Conservation (phyloP, 176 grass and related monocot species). For the Ananas comosus region DNA sequence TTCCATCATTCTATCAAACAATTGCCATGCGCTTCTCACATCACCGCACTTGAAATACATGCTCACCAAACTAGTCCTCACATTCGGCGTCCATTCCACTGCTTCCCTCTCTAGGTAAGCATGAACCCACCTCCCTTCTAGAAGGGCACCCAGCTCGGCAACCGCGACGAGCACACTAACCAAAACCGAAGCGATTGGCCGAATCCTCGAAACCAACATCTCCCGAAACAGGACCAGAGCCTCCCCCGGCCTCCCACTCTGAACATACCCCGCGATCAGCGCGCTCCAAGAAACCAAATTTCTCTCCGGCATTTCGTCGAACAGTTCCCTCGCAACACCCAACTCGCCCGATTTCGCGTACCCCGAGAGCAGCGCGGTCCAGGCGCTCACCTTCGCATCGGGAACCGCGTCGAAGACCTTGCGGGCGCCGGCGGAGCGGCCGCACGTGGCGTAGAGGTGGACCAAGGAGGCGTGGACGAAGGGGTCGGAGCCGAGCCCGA, state of each 20-base stretch:
- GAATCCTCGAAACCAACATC: too few relatives aligned
- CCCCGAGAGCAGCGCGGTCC: constrained; percentile 37
- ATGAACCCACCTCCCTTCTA: background rate
- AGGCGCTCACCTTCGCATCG: constrained; percentile 28
- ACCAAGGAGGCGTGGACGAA: constrained; percentile 13
- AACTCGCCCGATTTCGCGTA: constrained; percentile 9
- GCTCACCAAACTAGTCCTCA: constrained; percentile 36
- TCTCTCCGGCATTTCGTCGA: constrained; percentile 16
- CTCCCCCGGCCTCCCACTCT: too few relatives aligned
- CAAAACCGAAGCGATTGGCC: too few relatives aligned
- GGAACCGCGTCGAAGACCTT: constrained; percentile 42
- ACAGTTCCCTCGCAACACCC: background rate
- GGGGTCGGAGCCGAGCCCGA: background rate
- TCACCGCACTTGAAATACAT: constrained; percentile 46
- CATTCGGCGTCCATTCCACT: constrained; percentile 33
- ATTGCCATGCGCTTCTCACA: constrained; percentile 20
- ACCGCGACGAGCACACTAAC: too few relatives aligned
- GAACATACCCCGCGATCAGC: background rate
- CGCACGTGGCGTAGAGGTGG: background rate
- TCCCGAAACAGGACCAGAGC: too few relatives aligned
- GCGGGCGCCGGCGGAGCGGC: constrained; percentile 28
- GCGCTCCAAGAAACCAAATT: constrained; percentile 12
- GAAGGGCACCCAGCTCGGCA: too few relatives aligned
- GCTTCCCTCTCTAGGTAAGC: constrained; percentile 34
- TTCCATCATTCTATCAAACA: constrained; percentile 38